Conservation (phyloP, 2,329 filamentous ascomycete genomes). For the Ophiostoma ulmi region DNA sequence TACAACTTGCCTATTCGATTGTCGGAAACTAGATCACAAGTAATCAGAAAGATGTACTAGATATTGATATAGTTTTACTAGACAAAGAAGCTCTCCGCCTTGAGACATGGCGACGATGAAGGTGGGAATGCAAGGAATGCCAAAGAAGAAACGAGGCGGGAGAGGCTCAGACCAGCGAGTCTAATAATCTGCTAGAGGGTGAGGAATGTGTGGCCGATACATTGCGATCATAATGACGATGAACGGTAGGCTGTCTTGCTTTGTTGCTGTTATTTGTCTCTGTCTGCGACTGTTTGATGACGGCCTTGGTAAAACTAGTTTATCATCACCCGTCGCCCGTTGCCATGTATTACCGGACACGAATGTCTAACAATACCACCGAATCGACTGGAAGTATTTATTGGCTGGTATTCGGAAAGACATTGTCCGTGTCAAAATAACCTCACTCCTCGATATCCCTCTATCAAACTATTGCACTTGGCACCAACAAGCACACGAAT, state of each 20-base stretch:
- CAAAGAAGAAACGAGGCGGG: not conserved
- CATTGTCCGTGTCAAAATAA: not conserved
- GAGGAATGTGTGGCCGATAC: not conserved
- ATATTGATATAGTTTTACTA: not conserved
- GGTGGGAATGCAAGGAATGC: not conserved
- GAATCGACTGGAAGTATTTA: not conserved
- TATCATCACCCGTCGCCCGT: slow-evolving; percentile 6
- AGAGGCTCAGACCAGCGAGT: not conserved
- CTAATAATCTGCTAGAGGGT: not conserved
- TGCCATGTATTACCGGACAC: not conserved
- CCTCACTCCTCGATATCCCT: not conserved
- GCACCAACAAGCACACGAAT: slow-evolving; percentile 1
- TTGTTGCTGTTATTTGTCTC: not conserved
- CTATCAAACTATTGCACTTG: not conserved
- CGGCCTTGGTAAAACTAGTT: not conserved
- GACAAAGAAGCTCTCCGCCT: not conserved
- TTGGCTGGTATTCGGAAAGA: not conserved
- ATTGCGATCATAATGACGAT: not conserved
- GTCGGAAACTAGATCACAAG: not conserved
- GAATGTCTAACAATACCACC: not conserved
- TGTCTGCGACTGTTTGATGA: not conserved
- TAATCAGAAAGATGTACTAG: not conserved
- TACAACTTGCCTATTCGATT: not conserved
- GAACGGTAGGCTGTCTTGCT: not conserved
- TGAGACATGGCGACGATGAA: not conserved